Evolutionary conservation across 495 filamentous ascomycete species (phyloP).

Genomic region (Cercophora sp.): DNA sequence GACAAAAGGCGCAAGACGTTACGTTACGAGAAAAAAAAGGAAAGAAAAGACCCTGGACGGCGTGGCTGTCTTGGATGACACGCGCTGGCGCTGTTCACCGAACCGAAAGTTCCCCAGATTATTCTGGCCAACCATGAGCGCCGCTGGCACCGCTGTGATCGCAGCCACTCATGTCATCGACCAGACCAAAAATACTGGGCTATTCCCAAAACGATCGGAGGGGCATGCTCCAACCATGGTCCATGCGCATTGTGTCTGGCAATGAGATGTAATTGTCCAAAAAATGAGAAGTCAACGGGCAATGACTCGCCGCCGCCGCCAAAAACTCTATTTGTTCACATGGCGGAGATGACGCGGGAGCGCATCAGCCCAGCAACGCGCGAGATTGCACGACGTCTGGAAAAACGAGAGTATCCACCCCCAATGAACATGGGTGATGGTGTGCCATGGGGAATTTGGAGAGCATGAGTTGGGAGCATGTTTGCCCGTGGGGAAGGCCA

Average conservation of each 20-base stretch:
- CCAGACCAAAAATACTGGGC: neutral
- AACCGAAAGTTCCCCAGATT: neutral
- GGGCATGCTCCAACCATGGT: neutral
- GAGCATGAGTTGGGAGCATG: neutral
- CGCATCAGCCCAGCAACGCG: neutral
- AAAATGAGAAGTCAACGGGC: too few species aligned
- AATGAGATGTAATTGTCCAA: too few species aligned
- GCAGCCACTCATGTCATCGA: conserved; percentile 11
- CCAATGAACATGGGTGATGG: neutral
- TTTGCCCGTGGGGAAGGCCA: neutral
- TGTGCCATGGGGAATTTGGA: neutral
- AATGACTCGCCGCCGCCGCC: too few species aligned
- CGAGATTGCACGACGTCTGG: neutral
- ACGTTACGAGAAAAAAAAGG: neutral
- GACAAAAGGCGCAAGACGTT: neutral
- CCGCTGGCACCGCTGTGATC: neutral
- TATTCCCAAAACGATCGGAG: neutral
- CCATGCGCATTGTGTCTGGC: neutral
- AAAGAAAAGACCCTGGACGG: neutral
- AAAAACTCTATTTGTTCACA: neutral
- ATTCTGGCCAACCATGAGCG: neutral
- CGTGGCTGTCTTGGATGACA: conserved; percentile 6
- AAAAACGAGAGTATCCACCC: neutral
- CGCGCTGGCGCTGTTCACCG: neutral
- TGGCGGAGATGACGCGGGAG: neutral